phyloP scores from a whole-genome alignment of 495 filamentous ascomycete genomes.

The Endocarpon pusillum region DNA sequence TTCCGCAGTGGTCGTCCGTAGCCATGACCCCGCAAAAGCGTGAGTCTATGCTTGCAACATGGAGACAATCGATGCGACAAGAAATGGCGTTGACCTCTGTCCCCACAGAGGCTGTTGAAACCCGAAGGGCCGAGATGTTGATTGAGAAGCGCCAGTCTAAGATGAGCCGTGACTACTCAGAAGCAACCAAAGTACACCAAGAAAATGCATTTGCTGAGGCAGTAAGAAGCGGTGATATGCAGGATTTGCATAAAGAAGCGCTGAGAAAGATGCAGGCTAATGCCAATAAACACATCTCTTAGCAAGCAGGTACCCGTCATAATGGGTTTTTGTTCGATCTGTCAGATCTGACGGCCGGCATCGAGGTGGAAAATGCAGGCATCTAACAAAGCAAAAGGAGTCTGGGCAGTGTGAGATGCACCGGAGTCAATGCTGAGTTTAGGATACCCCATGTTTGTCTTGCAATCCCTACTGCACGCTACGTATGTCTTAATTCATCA shows the following conservation, averaged over 20 bases:
- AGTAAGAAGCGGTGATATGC: slow-evolving; percentile 62
- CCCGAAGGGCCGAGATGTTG: slow-evolving; percentile 28
- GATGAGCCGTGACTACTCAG: slow-evolving; percentile 2
- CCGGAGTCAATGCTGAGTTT: too few species aligned
- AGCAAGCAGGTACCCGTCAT: too few species aligned
- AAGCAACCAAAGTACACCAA: slow-evolving; percentile 11
- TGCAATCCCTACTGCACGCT: too few species aligned
- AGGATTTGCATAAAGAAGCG: slow-evolving; percentile 63
- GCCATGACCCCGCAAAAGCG: slow-evolving; percentile 9
- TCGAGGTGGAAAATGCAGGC: too few species aligned
- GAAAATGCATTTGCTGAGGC: slow-evolving; percentile 45
- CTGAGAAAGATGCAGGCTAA: slow-evolving; percentile 68
- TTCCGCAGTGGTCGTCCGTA: slow-evolving; percentile 6
- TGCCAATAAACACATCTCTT: too few species aligned
- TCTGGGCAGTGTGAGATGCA: too few species aligned
- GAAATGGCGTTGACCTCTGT: slow-evolving; percentile 33
- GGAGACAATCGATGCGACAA: slow-evolving; percentile 52
- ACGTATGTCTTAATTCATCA: too few species aligned
- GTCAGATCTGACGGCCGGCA: too few species aligned
- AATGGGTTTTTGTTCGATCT: too few species aligned
- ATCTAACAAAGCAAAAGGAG: too few species aligned
- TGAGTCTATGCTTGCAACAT: slow-evolving; percentile 42
- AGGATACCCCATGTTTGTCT: too few species aligned
- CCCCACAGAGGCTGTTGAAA: slow-evolving; percentile 19
- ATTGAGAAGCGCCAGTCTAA: slow-evolving; percentile 14